These are phyloP conservation scores for Suhomyces choctaworum DNA, from an alignment of 1,139 yeast species.

Conservation along the genomic window DNA sequence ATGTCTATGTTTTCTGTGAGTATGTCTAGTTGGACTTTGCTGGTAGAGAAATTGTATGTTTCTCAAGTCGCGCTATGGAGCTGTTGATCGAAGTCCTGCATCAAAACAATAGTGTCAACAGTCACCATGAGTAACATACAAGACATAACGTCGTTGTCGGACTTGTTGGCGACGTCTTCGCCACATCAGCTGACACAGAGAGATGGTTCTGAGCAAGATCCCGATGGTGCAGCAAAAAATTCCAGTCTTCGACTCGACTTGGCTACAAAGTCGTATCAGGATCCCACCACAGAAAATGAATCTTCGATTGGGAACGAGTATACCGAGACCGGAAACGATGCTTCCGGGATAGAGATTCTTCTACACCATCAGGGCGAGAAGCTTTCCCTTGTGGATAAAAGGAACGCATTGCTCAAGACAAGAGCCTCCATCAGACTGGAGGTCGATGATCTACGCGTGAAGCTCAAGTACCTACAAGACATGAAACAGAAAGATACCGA, in stretches of 20 bases:
- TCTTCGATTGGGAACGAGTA: neutral
- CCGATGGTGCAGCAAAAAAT: conserved; percentile 2
- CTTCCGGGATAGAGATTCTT: conserved; percentile 7
- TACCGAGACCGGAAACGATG: neutral
- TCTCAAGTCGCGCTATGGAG: no score
- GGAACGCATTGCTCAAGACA: conserved; percentile 24
- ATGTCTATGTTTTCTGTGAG: no score
- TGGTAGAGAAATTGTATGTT: no score
- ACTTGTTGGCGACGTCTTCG: conserved; percentile 27
- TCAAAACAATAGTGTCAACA: conserved; percentile 1
- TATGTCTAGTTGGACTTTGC: no score
- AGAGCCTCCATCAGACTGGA: conserved; percentile 21
- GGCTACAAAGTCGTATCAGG: conserved; percentile 5
- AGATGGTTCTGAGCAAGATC: conserved; percentile 14
- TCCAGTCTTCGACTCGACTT: conserved; percentile 10
- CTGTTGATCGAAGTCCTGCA: conserved; percentile 4
- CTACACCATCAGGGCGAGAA: conserved; percentile 23
- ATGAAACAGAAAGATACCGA: conserved; percentile 17
- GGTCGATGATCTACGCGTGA: conserved; percentile 24
- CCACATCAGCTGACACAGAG: neutral
- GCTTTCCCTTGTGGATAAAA: conserved; percentile 20
- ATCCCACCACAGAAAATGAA: neutral
- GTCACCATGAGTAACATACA: conserved; percentile 26
- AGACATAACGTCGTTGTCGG: conserved; percentile 31
- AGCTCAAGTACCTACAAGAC: conserved; percentile 20